These are phyloP conservation scores for Cercospora sojina DNA, from an alignment of 2,329 filamentous ascomycete species.

Conservation along the genomic window DNA sequence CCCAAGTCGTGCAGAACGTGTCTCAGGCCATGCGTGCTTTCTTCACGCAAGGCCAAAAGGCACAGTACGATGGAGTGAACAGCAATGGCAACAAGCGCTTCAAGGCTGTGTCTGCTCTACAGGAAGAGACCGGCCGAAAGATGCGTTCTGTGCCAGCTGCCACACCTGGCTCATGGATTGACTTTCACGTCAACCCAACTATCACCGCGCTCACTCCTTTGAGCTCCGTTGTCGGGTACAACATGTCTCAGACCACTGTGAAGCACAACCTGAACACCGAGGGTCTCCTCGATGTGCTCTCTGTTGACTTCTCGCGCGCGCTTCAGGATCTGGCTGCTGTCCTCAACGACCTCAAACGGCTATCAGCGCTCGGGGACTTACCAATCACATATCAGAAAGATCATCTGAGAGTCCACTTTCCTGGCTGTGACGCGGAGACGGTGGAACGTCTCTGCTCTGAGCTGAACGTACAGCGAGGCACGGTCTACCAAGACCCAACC, in stretches of 20 bases:
- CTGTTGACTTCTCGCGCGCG: constrained; percentile 82
- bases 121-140: constrained; percentile 69
- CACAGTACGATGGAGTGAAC: constrained; percentile 77
- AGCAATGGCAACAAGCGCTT: constrained; percentile 73
- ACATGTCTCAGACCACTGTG: constrained; percentile 37
- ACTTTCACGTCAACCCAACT: constrained; percentile 84
- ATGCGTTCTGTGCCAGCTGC: constrained; percentile 59
- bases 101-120: constrained; percentile 70
- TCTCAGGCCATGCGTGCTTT: constrained; percentile 90
- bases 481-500: constrained; percentile 73
- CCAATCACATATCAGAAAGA: constrained; percentile 72
- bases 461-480: constrained; percentile 75
- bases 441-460: constrained; percentile 84
- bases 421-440: constrained; percentile 80
- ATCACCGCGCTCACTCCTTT: constrained; percentile 83
- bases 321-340: constrained; percentile 79
- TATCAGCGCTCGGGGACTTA: constrained; percentile 77
- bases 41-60: constrained; percentile 84
- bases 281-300: constrained; percentile 80
- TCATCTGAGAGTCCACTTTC: constrained; percentile 78
- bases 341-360: constrained; percentile 74
- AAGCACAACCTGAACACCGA: constrained; percentile 69
- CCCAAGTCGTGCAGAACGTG: constrained; percentile 93
- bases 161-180: constrained; percentile 75
- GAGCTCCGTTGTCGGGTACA: constrained; percentile 56